phyloP scores from a whole-genome alignment of 2,329 filamentous ascomycete genomes.

The Fusarium sacchari region DNA sequence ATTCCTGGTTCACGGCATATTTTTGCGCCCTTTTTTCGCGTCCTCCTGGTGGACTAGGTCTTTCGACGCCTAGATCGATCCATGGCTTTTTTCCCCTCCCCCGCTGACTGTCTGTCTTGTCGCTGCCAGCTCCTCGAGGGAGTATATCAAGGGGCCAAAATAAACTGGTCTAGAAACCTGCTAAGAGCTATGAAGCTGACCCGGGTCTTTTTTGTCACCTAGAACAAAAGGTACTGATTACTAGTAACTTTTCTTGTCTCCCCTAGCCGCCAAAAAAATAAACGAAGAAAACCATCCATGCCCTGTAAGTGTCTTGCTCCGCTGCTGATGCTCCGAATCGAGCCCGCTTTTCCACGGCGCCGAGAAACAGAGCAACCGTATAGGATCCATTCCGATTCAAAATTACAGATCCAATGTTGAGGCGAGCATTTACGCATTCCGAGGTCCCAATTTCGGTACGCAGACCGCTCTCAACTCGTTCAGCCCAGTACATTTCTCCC shows the following conservation, averaged over 20 bases:
- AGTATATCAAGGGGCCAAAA: neutral
- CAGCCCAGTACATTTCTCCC: neutral
- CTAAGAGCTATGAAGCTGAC: neutral
- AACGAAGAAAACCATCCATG: neutral
- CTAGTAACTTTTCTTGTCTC: neutral
- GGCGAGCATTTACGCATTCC: slow-evolving; percentile 24
- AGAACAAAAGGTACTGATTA: neutral
- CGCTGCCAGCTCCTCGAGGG: neutral
- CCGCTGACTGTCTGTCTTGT: neutral
- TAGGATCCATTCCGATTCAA: slow-evolving; percentile 32
- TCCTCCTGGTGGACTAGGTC: slow-evolving; percentile 15
- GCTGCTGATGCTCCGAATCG: slow-evolving; percentile 27
- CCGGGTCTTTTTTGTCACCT: neutral
- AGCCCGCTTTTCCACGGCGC: slow-evolving; percentile 27
- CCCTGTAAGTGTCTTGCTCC: slow-evolving; percentile 25
- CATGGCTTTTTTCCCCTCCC: slow-evolving; percentile 9
- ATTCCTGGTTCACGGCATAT: slow-evolving; percentile 1
- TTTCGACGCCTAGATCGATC: slow-evolving; percentile 39
- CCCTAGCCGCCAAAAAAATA: neutral
- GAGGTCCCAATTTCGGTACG: slow-evolving; percentile 38
- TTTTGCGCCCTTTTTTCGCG: slow-evolving; percentile 26
- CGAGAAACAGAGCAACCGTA: slow-evolving; percentile 19
- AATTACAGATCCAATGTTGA: slow-evolving; percentile 11
- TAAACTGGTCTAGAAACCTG: neutral
- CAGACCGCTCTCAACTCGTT: slow-evolving; percentile 1